Percentiles rank a stretch among this genome's conserved stretches.
phyloP scores from a whole-genome alignment of 1,284 basidiomycete species.

The Tetrapyrgos nigripes region DNA sequence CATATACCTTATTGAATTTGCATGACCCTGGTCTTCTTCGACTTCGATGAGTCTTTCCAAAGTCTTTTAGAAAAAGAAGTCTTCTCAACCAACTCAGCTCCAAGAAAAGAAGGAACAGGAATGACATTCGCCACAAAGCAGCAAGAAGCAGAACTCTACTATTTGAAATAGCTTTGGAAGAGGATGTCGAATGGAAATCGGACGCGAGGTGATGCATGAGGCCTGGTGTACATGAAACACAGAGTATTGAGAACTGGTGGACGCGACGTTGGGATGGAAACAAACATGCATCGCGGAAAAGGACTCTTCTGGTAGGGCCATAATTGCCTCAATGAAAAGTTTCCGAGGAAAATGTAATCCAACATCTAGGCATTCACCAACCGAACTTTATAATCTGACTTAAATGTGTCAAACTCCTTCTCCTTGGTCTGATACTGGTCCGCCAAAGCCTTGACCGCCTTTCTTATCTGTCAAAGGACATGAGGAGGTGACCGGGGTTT shows the following conservation, averaged over 20 bases:
- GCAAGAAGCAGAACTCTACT: not conserved
- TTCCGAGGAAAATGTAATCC: not conserved
- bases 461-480: slow-evolving; percentile 66
- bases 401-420: slow-evolving; percentile 84
- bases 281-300: not conserved
- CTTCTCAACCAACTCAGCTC: too few species aligned
- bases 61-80: too few species aligned
- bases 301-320: not conserved
- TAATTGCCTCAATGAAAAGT: too few species aligned
- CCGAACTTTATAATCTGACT: slow-evolving; percentile 83
- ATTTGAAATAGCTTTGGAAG: not conserved
- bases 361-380: slow-evolving; percentile 41
- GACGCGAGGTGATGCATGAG: not conserved
- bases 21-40: too few species aligned
- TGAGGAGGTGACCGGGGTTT: slow-evolving; percentile 10
- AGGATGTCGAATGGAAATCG: not conserved
- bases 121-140: not conserved
- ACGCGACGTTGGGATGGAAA: not conserved
- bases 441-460: slow-evolving; percentile 76
- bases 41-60: too few species aligned
- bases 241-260: too few species aligned
- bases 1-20: too few species aligned
- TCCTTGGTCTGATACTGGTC: slow-evolving; percentile 91
- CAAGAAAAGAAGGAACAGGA: not conserved
- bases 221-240: not conserved